Base-by-base conservation (phyloP, 805 yeast species). In the Candida ovalis region DNA sequence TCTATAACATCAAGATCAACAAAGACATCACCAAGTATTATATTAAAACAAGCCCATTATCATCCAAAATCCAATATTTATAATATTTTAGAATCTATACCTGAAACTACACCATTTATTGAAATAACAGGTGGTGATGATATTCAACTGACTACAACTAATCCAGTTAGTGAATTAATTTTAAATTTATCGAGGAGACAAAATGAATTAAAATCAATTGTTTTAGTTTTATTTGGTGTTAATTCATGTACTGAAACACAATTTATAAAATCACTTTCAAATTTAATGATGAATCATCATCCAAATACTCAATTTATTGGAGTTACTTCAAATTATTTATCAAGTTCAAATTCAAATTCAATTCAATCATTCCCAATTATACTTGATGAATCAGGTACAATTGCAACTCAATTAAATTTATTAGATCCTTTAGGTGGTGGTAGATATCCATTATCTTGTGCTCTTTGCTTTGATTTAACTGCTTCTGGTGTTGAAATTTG, bases 341-440 rank as follows among this genome's bases (percentile, higher is more conserved):
- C 46, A 4, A 47, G 33, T 2, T n/a, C 23, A 6, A 57, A 60
- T 38, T 32, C 35, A 1, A 49, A 48, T 30, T 9, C 12, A 10
- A 10, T 25, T 33, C 38, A 44, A 1, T 25, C 28, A 25, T 63
- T 61, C 43, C 70, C 71, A 1, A 53, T 66, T 3, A 23, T 67
- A 10, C 35, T 59, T 18, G 72, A 67, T 48, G 4, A 48, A 10
- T 40, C 48, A n/a, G 71, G 70, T 2, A 21, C 32, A 9, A 44
- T 66, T 30, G 56, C 66, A n/a, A 53, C 50, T 38, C 23, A 33
- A 1, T 49, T 68, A 41, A 45, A 48, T 2, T 33, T 64, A 25
- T 42, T 59, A 25, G 67, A 67, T 48, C 72, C 72, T 3, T 47
- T 68, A 8, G 72, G 72, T 22, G 72, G 72, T 24, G 70, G 69